Evolutionary conservation across 345 rosid species (phyloP).

Genomic region (Hibiscus trionum): DNA sequence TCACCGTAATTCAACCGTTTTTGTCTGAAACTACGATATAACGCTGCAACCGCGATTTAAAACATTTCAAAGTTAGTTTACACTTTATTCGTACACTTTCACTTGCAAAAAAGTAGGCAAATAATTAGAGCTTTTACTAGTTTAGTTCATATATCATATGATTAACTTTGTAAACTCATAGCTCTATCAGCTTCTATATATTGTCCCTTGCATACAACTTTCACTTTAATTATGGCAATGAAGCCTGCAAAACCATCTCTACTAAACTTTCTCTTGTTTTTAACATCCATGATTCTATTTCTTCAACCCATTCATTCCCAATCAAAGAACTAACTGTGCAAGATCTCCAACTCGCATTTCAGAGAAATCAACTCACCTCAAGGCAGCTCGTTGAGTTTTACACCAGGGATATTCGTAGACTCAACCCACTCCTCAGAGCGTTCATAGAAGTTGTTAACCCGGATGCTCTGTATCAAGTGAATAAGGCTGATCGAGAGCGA

Average conservation of each 20-base stretch:
- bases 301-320: constrained; percentile 4
- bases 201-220: too few relatives aligned
- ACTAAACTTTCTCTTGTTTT: neutral
- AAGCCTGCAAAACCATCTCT: neutral
- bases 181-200: too few relatives aligned
- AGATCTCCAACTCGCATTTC: constrained; percentile 29
- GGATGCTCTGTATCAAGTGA: constrained; percentile 28
- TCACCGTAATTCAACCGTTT: too few relatives aligned
- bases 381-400: constrained; percentile 32
- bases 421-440: constrained; percentile 29
- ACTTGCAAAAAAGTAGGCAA: too few relatives aligned
- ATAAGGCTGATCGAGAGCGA: constrained; percentile 29
- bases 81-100: too few relatives aligned
- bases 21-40: too few relatives aligned
- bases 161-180: too few relatives aligned
- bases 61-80: too few relatives aligned
- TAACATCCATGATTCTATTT: neutral
- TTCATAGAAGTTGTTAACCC: constrained; percentile 36
- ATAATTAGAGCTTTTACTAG: too few relatives aligned
- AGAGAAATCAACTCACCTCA: constrained; percentile 31
- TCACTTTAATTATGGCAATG: neutral
- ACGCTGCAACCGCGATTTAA: too few relatives aligned
- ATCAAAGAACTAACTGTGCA: constrained; percentile 34
- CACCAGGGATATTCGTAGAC: constrained; percentile 17
- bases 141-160: too few relatives aligned